These are phyloP conservation scores for Primulina huaijiensis DNA, from an alignment of 257 asterid genomes.

Conservation along the genomic window DNA sequence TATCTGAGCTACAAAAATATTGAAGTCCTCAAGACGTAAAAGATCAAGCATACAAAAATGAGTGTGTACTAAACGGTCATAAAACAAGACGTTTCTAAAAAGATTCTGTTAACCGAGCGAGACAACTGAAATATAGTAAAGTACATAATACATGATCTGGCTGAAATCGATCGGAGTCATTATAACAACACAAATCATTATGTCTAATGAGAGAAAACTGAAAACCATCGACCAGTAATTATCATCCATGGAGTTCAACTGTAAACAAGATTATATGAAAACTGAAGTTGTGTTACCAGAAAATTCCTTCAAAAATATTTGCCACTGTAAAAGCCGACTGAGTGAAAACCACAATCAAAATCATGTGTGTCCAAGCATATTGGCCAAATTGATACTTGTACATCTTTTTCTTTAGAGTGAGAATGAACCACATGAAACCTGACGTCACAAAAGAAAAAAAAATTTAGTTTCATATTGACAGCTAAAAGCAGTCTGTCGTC, in stretches of 20 bases:
- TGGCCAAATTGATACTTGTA: conserved; percentile 93
- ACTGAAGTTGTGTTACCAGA: conserved; percentile 48
- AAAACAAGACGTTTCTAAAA: background rate
- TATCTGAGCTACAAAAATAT: conserved; percentile 1
- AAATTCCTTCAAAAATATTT: conserved; percentile 76
- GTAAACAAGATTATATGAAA: conserved; percentile 5
- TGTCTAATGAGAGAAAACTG: background rate
- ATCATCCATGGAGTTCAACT: conserved; percentile 15
- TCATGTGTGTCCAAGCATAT: conserved; percentile 90
- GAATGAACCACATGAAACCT: conserved; percentile 94
- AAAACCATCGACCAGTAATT: conserved; percentile 6
- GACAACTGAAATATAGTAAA: conserved; percentile 1
- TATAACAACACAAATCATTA: background rate
- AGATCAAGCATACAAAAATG: conserved; percentile 6
- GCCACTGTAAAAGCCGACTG: conserved; percentile 82
- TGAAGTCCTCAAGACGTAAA: background rate
- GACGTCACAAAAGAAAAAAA: conserved; percentile 29
- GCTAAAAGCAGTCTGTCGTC: background rate
- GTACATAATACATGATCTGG: background rate
- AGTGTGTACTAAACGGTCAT: background rate
- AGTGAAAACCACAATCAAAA: conserved; percentile 68
- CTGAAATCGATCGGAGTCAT: background rate
- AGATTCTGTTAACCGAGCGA: background rate
- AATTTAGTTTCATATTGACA: conserved; percentile 14
- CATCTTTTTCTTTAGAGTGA: conserved; percentile 80